These are phyloP conservation scores for Globisporangium recalcitrans DNA, from an alignment of 352 stramenopile genomes.

Conservation along the genomic window DNA sequence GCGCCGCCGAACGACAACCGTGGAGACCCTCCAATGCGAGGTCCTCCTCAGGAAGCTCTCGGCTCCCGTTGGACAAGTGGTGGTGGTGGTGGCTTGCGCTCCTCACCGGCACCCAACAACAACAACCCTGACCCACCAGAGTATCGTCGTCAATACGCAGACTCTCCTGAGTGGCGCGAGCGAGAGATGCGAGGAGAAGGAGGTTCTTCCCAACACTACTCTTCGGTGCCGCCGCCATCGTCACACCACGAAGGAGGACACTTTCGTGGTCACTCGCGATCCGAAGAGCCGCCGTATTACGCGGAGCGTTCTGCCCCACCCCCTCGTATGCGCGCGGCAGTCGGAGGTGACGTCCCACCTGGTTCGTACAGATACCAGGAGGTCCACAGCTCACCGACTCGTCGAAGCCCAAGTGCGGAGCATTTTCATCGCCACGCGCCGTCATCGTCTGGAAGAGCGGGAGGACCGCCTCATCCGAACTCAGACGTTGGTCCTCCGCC, in stretches of 20 bases:
- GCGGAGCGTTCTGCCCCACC: not conserved
- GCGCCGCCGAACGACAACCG: not conserved
- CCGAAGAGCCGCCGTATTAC: constrained; percentile 8
- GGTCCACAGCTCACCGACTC: not conserved
- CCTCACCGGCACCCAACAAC: not conserved
- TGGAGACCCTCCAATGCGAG: not conserved
- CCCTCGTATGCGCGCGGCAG: not conserved
- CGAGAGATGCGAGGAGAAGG: constrained; percentile 15
- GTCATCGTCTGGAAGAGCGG: not conserved
- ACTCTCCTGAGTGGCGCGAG: constrained; percentile 37
- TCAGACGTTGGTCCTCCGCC: not conserved
- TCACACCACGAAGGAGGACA: not conserved
- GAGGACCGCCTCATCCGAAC: not conserved
- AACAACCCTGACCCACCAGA: constrained; percentile 7
- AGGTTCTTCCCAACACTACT: not conserved
- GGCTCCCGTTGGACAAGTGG: not conserved
- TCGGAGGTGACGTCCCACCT: not conserved
- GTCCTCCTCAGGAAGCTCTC: not conserved
- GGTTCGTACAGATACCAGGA: constrained; percentile 13
- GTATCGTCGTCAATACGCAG: constrained; percentile 29
- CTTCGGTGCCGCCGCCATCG: not conserved
- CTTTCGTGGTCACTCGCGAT: not conserved
- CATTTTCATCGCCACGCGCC: constrained; percentile 2
- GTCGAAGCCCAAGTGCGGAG: constrained; percentile 2
- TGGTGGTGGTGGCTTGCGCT: not conserved